Evolutionary conservation across 805 yeast genomes (phyloP), one percentile per base, ranked within the genome.

Genomic region (Cyberlindnera galapagoensis): DNA sequence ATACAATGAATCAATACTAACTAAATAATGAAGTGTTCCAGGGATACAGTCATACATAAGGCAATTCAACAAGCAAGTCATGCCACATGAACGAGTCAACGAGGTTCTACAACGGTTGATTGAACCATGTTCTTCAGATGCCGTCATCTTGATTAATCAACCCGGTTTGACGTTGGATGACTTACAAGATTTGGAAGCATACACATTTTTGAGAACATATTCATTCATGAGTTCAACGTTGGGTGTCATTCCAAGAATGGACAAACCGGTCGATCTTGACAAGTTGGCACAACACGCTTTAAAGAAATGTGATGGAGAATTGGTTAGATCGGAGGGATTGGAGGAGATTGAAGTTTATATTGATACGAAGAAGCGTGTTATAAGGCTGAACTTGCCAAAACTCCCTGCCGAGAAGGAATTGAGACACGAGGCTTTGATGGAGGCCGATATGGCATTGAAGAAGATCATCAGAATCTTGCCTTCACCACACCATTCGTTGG

Each of bases 401-500:
- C 58, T 83, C 17, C 66, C 71, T 0, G 52, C 50, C 15, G 55
- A 60, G 7, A 51, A 51, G 3, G 43, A 53, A 4, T 34, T 32
- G 10, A 50, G 72, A 31, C 38, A 38, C 1, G 43, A 43, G 13
- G 59, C 59, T 2, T 49, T 75, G 20, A 43, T 52, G 10, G 49
- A 57, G 18, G 30, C 33, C 21, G 69, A 66, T 39, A 35, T 39
- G 2, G 39, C 60, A 11, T 38, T 84, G 9, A 62, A 80, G 32
- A 63, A 65, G 13, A 64, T 82, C 4, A 40, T 82, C n/a, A 69
- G 82, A 22, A 74, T 72, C 34, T 54, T 82, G 9, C 95, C 96
- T 1, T 67, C 88, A 0, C 95, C 95, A 0, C 71, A 73, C 38
- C 69, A 68, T 34, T 63, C 86, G 3, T 57, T 87, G 3, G 53